A percentile compares a stretch with the other conserved stretches of the same genome.
Evolutionary conservation across 192 early-diverging fungal genomes (phyloP).

Genomic region (Coemansia sp.): DNA sequence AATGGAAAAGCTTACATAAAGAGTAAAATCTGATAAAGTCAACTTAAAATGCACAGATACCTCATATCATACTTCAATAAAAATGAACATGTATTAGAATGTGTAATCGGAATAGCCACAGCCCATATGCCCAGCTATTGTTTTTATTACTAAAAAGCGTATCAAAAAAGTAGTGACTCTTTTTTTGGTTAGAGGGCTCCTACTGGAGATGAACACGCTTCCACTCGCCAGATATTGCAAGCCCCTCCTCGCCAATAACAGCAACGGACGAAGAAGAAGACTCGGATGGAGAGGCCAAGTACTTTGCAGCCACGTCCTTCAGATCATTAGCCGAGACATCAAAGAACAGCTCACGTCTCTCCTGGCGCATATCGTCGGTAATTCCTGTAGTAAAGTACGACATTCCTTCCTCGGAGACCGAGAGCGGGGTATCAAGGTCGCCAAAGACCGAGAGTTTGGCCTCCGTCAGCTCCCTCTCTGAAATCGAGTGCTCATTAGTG

Average conservation of each 20-base stretch:
- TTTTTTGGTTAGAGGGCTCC: neutral
- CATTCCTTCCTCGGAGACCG: constrained; percentile 84
- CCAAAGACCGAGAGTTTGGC: constrained; percentile 91
- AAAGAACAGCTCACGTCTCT: constrained; percentile 77
- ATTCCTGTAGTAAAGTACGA: constrained; percentile 74
- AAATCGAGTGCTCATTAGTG: constrained; percentile 38
- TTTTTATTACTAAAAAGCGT: neutral
- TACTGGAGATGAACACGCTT: constrained; percentile 26
- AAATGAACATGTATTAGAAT: no score
- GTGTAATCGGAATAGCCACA: no score
- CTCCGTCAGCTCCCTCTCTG: constrained; percentile 74
- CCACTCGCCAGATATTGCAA: constrained; percentile 46
- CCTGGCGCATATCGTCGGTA: constrained; percentile 84
- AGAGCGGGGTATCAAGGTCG: constrained; percentile 78
- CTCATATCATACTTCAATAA: no score
- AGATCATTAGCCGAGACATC: constrained; percentile 67
- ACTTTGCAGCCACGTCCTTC: constrained; percentile 68
- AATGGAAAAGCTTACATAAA: no score
- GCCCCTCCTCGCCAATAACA: constrained; percentile 47
- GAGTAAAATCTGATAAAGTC: no score
- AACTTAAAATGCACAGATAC: no score
- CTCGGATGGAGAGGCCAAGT: constrained; percentile 45
- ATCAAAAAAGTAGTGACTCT: neutral
- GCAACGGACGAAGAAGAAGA: constrained; percentile 27
- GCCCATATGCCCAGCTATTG: no score